Base-by-base conservation (phyloP, 2,329 filamentous ascomycete genomes). In the Harringtonia aguacate region DNA sequence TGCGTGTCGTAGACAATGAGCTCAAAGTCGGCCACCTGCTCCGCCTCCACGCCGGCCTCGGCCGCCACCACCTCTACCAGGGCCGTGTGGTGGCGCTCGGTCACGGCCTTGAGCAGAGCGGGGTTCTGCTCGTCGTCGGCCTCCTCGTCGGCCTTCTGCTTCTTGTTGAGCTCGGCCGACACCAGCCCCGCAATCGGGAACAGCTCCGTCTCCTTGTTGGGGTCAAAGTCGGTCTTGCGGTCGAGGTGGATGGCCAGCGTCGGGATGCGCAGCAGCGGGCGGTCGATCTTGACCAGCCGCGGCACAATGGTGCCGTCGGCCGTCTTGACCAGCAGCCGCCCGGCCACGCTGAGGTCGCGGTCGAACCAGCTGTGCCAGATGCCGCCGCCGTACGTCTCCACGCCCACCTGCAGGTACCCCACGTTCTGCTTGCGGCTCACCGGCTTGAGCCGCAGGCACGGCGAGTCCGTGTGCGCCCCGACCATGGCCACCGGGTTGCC, bases 291-390 rank as follows among this genome's bases (percentile, higher is more conserved):
- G 65, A 97, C 78, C 45, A 98, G 74, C 64, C 83, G 89, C 65
- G 87, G 84, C 49, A 81, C 77, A 51, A 94, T 85, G 51, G 75
- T 80, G 41, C 84, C 86, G 38, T 73, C 74, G 46, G 81, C 80
- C 54, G 21, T 3, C 13, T 76, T 79, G 45, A 92, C 85, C 70
- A 97, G 81, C 14, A 86, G 86, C 47, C 92, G 77, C 9, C 92
- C 92, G 28, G 92, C 92, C 43, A 97, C 79, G 55, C 86, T 84
- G 49, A 98, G 69, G 61, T 98, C 92, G 41, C 92, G 81, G 62
- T 98, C 92, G 59, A 98, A 98, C 92, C 84, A 98, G 38, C 86
- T 94, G 64, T 95, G 89, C 90, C 90, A 97, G 57, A 97, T 81
- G 45, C 92, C 92, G 49, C 92, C 92, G 43, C 92, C 92, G 58